A percentile compares a stretch with the other conserved stretches of the same genome.
Evolutionary conservation across 306 rosid genomes (phyloP).

Genomic region (Castanea mollissima): DNA sequence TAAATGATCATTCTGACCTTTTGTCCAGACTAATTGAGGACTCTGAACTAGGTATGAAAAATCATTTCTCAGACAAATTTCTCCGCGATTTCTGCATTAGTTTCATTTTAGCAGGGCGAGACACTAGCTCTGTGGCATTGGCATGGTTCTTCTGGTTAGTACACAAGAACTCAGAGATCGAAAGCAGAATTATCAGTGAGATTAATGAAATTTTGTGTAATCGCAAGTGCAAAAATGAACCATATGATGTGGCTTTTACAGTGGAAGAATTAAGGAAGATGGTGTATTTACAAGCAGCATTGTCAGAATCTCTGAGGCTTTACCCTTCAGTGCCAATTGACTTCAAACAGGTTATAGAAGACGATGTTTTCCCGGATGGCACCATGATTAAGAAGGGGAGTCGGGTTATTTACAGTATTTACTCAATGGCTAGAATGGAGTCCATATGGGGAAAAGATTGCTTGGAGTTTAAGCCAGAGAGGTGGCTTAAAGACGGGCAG

Average conservation of each 20-base stretch:
- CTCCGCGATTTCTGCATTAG: slow-evolving; percentile 41
- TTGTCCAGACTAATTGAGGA: slow-evolving; percentile 28
- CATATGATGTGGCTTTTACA: slow-evolving; percentile 12
- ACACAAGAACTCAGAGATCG: slow-evolving; percentile 23
- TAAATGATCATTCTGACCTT: slow-evolving; percentile 25
- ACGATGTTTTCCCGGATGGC: slow-evolving; percentile 45
- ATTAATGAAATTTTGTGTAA: slow-evolving; percentile 12
- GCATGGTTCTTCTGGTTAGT: slow-evolving; percentile 56
- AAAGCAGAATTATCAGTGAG: slow-evolving; percentile 26
- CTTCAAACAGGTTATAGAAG: slow-evolving; percentile 31
- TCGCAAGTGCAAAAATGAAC: background rate
- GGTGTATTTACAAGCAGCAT: slow-evolving; percentile 44
- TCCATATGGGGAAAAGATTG: background rate
- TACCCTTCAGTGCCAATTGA: slow-evolving; percentile 54
- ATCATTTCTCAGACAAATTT: slow-evolving; percentile 20
- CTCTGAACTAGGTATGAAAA: background rate
- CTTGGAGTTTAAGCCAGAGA: slow-evolving; percentile 47
- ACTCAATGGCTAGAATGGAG: slow-evolving; percentile 39
- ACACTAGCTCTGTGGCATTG: slow-evolving; percentile 49
- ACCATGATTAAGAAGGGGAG: slow-evolving; percentile 29
- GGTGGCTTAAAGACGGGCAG: slow-evolving; percentile 41
- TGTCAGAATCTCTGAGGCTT: slow-evolving; percentile 42
- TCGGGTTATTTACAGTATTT: slow-evolving; percentile 31
- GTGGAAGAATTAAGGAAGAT: slow-evolving; percentile 35
- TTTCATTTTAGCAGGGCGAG: slow-evolving; percentile 48